Conservation (phyloP, 768 basidiomycete genomes). For the Suillus paluster region DNA sequence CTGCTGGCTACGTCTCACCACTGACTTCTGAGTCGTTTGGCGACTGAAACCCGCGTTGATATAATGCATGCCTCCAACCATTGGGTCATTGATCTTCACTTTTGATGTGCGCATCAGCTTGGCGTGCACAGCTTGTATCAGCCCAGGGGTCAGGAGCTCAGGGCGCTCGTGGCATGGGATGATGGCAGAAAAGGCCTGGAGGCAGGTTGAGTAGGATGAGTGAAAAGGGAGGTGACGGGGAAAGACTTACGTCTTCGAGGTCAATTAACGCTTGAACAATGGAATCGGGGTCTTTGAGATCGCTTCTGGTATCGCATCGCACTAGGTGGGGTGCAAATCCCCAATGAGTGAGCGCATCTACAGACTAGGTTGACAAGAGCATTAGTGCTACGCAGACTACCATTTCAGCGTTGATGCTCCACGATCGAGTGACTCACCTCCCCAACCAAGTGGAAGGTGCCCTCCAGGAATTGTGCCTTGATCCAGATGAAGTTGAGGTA, state of each 20-base stretch:
- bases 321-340: conserved; percentile 31
- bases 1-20: conserved; percentile 35
- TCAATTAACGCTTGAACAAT: conserved; percentile 25
- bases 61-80: conserved; percentile 25
- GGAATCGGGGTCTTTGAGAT: conserved; percentile 25
- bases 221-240: background rate
- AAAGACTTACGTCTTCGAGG: conserved; percentile 27
- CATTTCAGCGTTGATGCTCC: background rate
- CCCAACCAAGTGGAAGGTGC: background rate
- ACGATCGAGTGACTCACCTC: background rate
- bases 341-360: conserved; percentile 27
- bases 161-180: conserved; percentile 27
- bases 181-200: conserved; percentile 30
- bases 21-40: conserved; percentile 31
- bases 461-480: conserved; percentile 30
- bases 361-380: conserved; percentile 21
- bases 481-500: conserved; percentile 36
- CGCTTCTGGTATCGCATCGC: conserved; percentile 27
- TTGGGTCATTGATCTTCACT: conserved; percentile 24
- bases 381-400: background rate
- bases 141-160: conserved; percentile 31
- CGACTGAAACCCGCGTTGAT: conserved; percentile 36
- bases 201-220: background rate
- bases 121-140: conserved; percentile 32
- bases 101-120: conserved; percentile 38